Evolutionary conservation across 768 basidiomycete genomes (phyloP), one percentile per base, ranked within the genome.

Genomic region (Epithele typhae): DNA sequence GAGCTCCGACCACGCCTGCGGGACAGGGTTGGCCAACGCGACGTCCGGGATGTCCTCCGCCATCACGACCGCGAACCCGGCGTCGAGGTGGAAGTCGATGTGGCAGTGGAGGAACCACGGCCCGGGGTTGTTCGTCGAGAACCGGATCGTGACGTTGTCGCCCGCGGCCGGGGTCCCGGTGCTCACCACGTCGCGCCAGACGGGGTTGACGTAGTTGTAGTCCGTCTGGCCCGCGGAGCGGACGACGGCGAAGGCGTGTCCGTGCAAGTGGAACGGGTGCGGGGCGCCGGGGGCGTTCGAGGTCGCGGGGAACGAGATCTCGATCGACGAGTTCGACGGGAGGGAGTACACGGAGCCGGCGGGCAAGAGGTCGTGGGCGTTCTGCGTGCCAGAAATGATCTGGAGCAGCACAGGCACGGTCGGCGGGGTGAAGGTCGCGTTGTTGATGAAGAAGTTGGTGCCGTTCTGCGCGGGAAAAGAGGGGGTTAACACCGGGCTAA

Each of bases 41-140:
- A 59, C 40, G 42, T 55, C 54, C 1, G 18, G 27, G 5, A 58
- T 49, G 25, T 65, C 66, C 48, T 71, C 70, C 0, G 68, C 70
- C 40, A 73, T 64, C 8, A 72, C 68, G 14, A 72, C 45, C 3
- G 70, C 70, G 12, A 72, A 61, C n/a, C 72, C 72, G 3, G 58
- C 54, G 11, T 71, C 61, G 9, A 92, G 68, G 64, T 92, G 88
- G 86, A 87, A 92, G 61, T 89, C 84, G 35, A 36, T 36, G 35
- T 36, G 35, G 18, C 35, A 36, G 18, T 36, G 35, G 35, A 36
- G 35, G 35, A 90, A 63, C 86, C 90, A 92, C 7, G 77, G 81
- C 8, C 93, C 94, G 0, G 94, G 93, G 63, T 96, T 96, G 61
- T 96, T 85, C 1, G 89, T 60, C 46, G 52, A 32, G 35, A 36